Base-by-base conservation (phyloP, 1,139 yeast species). In the Geotrichum candidum region DNA sequence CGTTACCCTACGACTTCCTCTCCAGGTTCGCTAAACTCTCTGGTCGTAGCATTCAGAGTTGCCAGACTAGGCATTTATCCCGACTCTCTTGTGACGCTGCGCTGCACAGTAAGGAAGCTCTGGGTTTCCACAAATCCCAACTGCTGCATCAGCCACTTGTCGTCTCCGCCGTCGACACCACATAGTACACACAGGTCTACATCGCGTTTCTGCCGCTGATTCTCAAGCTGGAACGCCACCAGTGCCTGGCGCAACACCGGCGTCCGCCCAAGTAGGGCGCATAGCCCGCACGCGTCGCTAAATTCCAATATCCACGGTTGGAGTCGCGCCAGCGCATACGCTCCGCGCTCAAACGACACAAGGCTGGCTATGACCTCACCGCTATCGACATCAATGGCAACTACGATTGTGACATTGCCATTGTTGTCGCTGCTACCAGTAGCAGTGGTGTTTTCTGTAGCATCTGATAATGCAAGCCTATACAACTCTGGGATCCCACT, bases 361-460 rank as follows among this genome's bases (percentile, higher is more conserved):
- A 84, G 77, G 59, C 84, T 77, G 2, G 88, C 89, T 63, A 83
- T 82, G 3, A 84, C 55, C 54, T 50, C 54, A n/a, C 29, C 31
- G n/a, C 35, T 18, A 1, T 10, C 7, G 38, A 18, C 11, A n/a
- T 55, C 58, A 23, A 25, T 23, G 11, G 58, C 58, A 15, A 45
- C 51, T n/a, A 29, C 13, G 29, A 54, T 35, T 9, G 33, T n/a
- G 29, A 45, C 51, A 25, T n/a, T 27, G 33, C 51, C 23, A 18
- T 45, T 29, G 38, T 38, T 54, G 41, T 18, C n/a, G 5, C 23
- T 38, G 18, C 45, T 18, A 38, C 45, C 13, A 13, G 15, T 38
- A 6, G 15, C 18, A 6, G 18, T 10, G n/a, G 18, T 11, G 5
- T 13, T 38, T 29, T 29, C 33, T 15, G 45, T 4, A 38, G 2